A percentile compares a stretch with the other conserved stretches of the same genome.
Conservation (phyloP, 345 rosid genomes). For the Aurinia saxatilis region DNA sequence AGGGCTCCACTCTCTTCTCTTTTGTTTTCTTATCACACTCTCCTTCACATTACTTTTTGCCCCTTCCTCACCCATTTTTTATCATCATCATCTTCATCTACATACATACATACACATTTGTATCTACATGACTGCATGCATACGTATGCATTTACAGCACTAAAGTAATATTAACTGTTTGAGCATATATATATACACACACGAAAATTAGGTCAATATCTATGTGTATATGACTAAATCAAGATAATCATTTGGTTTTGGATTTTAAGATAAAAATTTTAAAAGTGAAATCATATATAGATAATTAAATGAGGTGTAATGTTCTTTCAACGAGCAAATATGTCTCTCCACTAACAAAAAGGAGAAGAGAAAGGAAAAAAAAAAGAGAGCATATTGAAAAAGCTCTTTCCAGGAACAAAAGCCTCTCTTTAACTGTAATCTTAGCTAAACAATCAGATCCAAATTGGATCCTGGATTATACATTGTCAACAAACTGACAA, state of each 20-base stretch:
- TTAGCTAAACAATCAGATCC: slow-evolving; percentile 18
- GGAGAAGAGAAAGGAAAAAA: background rate
- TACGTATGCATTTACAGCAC: slow-evolving; percentile 21
- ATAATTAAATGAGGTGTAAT: slow-evolving; percentile 19
- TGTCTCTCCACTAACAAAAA: slow-evolving; percentile 31
- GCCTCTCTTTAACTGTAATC: slow-evolving; percentile 15
- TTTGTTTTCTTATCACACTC: slow-evolving; percentile 12
- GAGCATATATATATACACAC: background rate
- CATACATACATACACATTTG: slow-evolving; percentile 13
- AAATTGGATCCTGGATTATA: slow-evolving; percentile 23
- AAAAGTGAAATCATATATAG: slow-evolving; percentile 9
- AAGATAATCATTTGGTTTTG: slow-evolving; percentile 6
- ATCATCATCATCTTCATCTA: slow-evolving; percentile 10
- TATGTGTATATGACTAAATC: background rate
- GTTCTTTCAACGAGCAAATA: slow-evolving; percentile 23
- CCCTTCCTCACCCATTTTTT: slow-evolving; percentile 10
- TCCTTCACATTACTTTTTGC: slow-evolving; percentile 29
- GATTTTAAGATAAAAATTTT: background rate
- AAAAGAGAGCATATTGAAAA: slow-evolving; percentile 16
- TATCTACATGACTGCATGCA: slow-evolving; percentile 24
- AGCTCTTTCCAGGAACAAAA: slow-evolving; percentile 20
- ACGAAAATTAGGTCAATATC: slow-evolving; percentile 7
- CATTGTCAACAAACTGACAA: slow-evolving; percentile 22
- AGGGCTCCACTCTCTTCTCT: slow-evolving; percentile 36
- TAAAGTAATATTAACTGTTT: slow-evolving; percentile 17